Conservation (phyloP, 306 rosid species). For the Castanopsis chinensis region DNA sequence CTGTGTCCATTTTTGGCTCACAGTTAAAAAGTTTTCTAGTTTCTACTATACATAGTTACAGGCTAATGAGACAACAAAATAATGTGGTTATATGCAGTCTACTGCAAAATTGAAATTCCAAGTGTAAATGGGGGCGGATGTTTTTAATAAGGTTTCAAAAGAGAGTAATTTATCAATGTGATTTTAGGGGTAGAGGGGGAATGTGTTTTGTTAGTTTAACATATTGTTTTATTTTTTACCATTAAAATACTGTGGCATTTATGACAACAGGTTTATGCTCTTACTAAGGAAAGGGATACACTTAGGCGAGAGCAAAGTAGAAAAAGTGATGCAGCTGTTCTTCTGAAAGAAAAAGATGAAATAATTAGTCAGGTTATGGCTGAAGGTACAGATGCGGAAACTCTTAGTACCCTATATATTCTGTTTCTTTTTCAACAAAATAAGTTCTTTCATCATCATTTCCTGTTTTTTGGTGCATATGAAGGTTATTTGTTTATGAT, state of each 20-base stretch:
- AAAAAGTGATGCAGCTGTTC: constrained; percentile 97
- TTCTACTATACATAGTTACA: neutral
- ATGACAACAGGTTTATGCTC: constrained; percentile 78
- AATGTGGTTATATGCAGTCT: neutral
- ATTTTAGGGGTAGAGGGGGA: neutral
- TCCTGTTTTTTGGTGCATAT: neutral
- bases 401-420: neutral
- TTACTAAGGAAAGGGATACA: constrained; percentile 95
- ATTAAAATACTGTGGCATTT: constrained; percentile 20
- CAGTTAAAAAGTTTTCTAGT: neutral
- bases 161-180: neutral
- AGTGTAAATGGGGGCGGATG: neutral
- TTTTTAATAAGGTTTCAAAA: neutral
- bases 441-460: neutral
- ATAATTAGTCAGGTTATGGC: constrained; percentile 99
- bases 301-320: constrained; percentile 92
- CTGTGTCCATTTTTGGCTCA: neutral
- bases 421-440: neutral
- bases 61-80: neutral
- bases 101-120: neutral
- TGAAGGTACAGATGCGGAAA: constrained; percentile 59
- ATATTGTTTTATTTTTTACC: constrained; percentile 10
- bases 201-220: neutral
- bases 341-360: constrained; percentile 98
- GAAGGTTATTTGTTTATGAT: neutral